Conservation (phyloP, 2,329 filamentous ascomycete genomes). For the Botryosphaeria agaves region DNA sequence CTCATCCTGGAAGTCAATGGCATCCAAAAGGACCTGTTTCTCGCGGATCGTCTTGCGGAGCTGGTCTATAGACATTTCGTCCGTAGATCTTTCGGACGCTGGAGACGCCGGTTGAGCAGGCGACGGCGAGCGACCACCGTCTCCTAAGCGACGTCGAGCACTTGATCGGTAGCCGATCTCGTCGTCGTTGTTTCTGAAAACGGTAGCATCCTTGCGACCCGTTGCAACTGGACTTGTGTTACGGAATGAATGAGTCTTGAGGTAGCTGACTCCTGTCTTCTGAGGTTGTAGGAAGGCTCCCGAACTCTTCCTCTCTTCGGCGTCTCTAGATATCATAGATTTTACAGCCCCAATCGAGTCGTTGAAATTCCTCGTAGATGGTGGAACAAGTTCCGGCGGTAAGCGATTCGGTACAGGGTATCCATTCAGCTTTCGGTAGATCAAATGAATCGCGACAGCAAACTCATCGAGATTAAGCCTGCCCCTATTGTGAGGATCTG, state of each 20-base stretch:
- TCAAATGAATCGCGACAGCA: constrained; percentile 96
- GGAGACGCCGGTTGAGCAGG: constrained; percentile 57
- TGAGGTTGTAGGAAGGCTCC: constrained; percentile 85
- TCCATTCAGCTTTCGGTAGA: constrained; percentile 91
- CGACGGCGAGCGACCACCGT: constrained; percentile 53
- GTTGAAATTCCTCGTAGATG: constrained; percentile 83
- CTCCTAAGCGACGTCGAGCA: constrained; percentile 67
- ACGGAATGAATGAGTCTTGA: constrained; percentile 88
- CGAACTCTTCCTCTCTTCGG: constrained; percentile 72
- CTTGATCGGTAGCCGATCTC: constrained; percentile 78
- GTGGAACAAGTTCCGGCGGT: constrained; percentile 82
- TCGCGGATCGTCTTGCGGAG: constrained; percentile 84
- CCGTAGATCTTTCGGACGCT: constrained; percentile 43
- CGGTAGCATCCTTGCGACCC: constrained; percentile 80
- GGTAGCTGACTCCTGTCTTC: constrained; percentile 93
- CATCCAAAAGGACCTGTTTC: constrained; percentile 85
- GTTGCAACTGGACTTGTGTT: constrained; percentile 38
- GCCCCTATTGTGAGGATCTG: constrained; percentile 86
- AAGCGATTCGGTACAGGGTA: constrained; percentile 80
- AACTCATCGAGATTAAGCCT: constrained; percentile 93
- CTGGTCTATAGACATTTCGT: constrained; percentile 75
- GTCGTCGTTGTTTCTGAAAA: constrained; percentile 91
- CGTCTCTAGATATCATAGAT: constrained; percentile 73
- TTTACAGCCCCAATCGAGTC: constrained; percentile 90
- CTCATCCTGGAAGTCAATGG: constrained; percentile 92